Evolutionary conservation across 352 stramenopile genomes (phyloP).

Genomic region (Sclerospora graminicola): DNA sequence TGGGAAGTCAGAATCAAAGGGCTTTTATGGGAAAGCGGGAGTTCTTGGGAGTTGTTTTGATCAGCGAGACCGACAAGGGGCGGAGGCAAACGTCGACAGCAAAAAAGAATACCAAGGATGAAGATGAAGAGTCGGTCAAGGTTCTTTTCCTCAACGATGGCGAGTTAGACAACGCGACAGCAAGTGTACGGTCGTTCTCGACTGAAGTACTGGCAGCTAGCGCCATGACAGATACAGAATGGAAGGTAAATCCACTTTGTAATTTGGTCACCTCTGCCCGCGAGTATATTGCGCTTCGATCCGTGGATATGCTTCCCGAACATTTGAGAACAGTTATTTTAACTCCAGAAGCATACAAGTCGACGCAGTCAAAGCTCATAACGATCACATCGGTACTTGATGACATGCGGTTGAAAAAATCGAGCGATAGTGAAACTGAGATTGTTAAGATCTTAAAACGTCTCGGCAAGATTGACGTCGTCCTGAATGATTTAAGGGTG

Average conservation of each 20-base stretch:
- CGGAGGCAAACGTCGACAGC: conserved; percentile 31
- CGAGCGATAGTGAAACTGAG: conserved; percentile 21
- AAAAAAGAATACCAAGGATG: conserved; percentile 31
- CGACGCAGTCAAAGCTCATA: conserved; percentile 63
- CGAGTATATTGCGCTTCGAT: conserved; percentile 76
- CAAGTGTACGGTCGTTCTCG: conserved; percentile 46
- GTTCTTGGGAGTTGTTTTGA: conserved; percentile 64
- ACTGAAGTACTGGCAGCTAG: conserved; percentile 52
- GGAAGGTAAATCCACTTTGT: conserved; percentile 60
- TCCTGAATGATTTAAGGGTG: conserved; percentile 71
- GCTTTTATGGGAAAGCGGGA: conserved; percentile 40
- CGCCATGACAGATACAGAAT: conserved; percentile 63
- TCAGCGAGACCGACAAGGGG: conserved; percentile 62
- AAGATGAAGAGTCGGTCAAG: conserved; percentile 59
- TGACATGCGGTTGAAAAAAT: conserved; percentile 25
- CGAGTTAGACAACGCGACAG: conserved; percentile 60
- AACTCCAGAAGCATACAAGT: conserved; percentile 70
- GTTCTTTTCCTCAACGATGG: conserved; percentile 76
- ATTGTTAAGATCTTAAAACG: conserved; percentile 57
- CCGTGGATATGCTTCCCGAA: conserved; percentile 74
- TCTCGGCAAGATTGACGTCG: conserved; percentile 61
- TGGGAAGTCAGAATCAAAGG: conserved; percentile 20
- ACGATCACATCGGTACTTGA: conserved; percentile 56
- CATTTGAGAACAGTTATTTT: conserved; percentile 73
- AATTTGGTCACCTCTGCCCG: conserved; percentile 74